These are phyloP conservation scores for Cryptosporidium parvum DNA, from an alignment of 169 alveolate genomes.

Conservation along the genomic window DNA sequence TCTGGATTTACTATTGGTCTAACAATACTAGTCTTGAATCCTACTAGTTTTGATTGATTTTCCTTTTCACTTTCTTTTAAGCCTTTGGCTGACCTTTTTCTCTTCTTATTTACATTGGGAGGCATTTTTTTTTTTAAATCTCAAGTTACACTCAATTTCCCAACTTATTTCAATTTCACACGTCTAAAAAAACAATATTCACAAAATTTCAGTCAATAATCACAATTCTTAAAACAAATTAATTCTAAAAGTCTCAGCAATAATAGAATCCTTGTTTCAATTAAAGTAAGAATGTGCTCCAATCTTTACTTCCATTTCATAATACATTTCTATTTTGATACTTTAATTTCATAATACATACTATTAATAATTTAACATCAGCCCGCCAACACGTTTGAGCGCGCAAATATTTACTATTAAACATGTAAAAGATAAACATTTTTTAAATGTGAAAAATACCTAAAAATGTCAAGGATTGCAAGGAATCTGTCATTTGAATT, in stretches of 20 bases:
- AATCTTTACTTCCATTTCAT: neutral
- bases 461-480: neutral
- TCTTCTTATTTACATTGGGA: neutral
- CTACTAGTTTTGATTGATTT: constrained; percentile 13
- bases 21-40: constrained; percentile 18
- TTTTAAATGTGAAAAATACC: neutral
- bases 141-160: neutral
- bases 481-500: too few species aligned
- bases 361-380: neutral
- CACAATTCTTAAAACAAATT: neutral
- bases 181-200: neutral
- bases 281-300: neutral
- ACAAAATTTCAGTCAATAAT: neutral
- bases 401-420: neutral
- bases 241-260: too few species aligned
- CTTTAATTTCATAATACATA: too few species aligned
- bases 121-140: neutral
- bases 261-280: too few species aligned
- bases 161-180: neutral
- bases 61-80: neutral
- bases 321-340: too few species aligned
- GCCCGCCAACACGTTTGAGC: neutral
- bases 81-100: neutral
- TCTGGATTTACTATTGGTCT: constrained; percentile 2
- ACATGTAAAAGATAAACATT: neutral